Conservation (phyloP, 2,329 filamentous ascomycete species). For the Phyllosticta ampelicida region DNA sequence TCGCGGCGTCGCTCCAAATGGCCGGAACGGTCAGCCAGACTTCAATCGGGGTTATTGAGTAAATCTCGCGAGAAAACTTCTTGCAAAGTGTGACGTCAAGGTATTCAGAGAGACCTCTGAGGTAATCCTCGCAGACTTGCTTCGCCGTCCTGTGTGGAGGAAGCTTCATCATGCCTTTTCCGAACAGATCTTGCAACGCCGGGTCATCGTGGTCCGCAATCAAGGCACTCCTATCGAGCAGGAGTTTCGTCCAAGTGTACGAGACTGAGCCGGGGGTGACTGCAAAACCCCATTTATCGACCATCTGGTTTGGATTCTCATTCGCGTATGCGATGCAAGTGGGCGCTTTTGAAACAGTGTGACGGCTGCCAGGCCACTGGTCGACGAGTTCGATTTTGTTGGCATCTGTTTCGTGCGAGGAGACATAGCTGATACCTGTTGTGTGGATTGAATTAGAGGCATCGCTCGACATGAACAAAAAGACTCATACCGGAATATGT, state of each 20-base stretch:
- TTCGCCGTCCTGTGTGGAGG: slow-evolving; percentile 7
- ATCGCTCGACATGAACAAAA: too few relatives aligned
- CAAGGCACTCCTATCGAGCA: slow-evolving; percentile 9
- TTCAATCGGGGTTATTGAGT: slow-evolving; percentile 57
- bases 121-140: slow-evolving; percentile 11
- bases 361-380: neutral
- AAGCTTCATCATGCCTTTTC: slow-evolving; percentile 10
- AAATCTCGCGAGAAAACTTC: neutral
- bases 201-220: slow-evolving; percentile 12
- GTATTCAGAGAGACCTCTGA: slow-evolving; percentile 2
- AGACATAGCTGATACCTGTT: slow-evolving; percentile 10
- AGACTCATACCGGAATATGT: slow-evolving; percentile 9
- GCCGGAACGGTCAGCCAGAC: slow-evolving; percentile 75
- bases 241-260: slow-evolving; percentile 14
- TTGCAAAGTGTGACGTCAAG: neutral
- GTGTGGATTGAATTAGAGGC: too few relatives aligned
- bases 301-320: slow-evolving; percentile 2
- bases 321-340: slow-evolving; percentile 8
- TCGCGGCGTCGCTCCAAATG: slow-evolving; percentile 78
- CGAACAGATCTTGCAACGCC: slow-evolving; percentile 4
- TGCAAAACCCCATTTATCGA: slow-evolving; percentile 8
- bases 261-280: slow-evolving; percentile 10
- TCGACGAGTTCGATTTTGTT: slow-evolving; percentile 8
- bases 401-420: neutral
- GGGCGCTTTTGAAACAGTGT: slow-evolving; percentile 8